Percentiles rank a stretch among this genome's conserved stretches.
Conservation (phyloP, 148 eudicot species). For the Nepenthes mirabilis region DNA sequence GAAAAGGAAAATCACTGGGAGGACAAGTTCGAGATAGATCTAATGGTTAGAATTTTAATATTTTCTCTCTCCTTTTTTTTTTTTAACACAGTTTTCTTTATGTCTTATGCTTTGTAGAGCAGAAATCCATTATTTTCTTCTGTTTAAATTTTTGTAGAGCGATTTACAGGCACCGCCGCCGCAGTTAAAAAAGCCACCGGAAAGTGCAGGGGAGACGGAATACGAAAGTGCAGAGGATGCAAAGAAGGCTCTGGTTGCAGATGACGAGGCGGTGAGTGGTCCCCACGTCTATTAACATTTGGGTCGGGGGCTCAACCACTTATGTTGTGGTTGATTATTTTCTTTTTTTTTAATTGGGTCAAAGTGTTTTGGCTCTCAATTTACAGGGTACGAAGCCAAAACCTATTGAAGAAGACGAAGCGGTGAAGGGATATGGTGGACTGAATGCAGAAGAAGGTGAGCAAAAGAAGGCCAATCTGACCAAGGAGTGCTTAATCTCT, state of each 20-base stretch:
- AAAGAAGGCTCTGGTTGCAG: conserved; percentile 27
- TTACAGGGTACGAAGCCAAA: conserved; percentile 18
- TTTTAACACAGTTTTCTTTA: neutral
- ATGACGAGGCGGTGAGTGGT: conserved; percentile 38
- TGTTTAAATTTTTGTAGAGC: no score
- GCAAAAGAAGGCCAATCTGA: conserved; percentile 15
- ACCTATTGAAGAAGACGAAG: conserved; percentile 14
- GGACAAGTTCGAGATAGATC: conserved; percentile 81
- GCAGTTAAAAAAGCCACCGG: conserved; percentile 56
- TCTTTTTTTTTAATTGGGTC: conserved; percentile 12
- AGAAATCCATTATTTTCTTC: no score
- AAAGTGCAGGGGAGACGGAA: conserved; percentile 32
- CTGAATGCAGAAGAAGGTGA: conserved; percentile 15
- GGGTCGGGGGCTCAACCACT: no score
- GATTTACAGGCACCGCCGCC: conserved; percentile 69
- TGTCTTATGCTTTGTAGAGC: neutral
- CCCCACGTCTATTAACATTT: neutral
- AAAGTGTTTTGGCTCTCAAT: conserved; percentile 1
- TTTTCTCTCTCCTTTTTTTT: neutral
- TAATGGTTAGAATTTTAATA: conserved; percentile 53
- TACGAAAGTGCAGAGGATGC: conserved; percentile 10
- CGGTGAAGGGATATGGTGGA: conserved; percentile 17
- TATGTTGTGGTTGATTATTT: conserved; percentile 2
- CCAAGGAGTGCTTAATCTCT: neutral
- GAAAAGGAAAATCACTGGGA: conserved; percentile 41